Base-by-base conservation (phyloP, 306 rosid genomes). In the Casuarina cunninghamiana region DNA sequence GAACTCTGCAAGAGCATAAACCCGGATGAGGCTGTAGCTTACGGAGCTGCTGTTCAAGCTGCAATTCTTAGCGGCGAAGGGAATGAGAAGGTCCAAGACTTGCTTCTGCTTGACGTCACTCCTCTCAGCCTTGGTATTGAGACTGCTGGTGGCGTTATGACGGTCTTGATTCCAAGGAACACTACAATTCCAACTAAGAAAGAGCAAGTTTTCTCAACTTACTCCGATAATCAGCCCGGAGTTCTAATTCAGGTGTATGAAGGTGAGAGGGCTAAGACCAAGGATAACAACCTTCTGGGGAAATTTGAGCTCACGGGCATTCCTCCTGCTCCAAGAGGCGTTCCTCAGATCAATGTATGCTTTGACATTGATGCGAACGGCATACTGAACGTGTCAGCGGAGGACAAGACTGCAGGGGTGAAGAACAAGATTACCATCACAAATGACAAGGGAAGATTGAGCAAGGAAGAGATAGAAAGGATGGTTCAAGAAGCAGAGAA, bases 11-110 rank as follows among this genome's bases (percentile, higher is more conserved):
- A 81, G 73, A 85, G 86, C 63, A 85, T 85, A 6, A 85, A 85
- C 68, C 88, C 86, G 0, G 88, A 85, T 9, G 88, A 85, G 71
- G 88, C 88, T 2, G 86, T 85, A 6, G 85, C 87, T 3, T 83
- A 78, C 53, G 87, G 86, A 1, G 82, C 82, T 10, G 80, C 90
- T 0, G 90, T 81, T 4, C 90, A 83, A 61, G 89, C 87, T 11
- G 85, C 87, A 5, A 83, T 86, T 55, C 51, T 78, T 37, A 44
- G 78, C 13, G 85, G 87, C 5, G 81, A 83, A 39, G 85, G 83
- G 5, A 85, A 85, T 60, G 83, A 75, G 78, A 86, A 81, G 71
- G 80, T 83, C 17, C 83, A 86, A 10, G 85, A 83, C 72, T 71
- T 83, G 45, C 15, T 86, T 7, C 48, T 86, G 46, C 61, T 81